A percentile compares a stretch with the other conserved stretches of the same genome.
These are phyloP conservation scores for Leptographium lundbergii DNA, from an alignment of 2,329 filamentous ascomycete genomes.

Conservation along the genomic window DNA sequence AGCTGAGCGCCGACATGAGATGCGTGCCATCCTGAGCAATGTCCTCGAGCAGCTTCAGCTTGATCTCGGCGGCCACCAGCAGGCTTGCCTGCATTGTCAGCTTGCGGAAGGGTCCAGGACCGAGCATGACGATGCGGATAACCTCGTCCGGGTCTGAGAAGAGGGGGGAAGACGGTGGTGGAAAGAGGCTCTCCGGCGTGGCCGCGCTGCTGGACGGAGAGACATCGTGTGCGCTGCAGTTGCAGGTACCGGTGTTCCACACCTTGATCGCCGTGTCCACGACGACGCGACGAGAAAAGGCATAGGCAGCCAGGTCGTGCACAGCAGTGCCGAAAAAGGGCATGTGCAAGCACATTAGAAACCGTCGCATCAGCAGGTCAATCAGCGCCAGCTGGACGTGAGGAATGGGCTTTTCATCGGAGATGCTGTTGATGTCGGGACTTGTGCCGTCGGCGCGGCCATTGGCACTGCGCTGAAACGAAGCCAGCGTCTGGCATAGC, in stretches of 20 bases:
- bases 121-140: slow-evolving; percentile 25
- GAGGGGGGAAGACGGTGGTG: neutral
- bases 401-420: neutral
- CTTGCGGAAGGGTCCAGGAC: slow-evolving; percentile 28
- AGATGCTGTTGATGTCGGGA: too few relatives aligned
- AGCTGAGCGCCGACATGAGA: neutral
- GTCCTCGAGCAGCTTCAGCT: slow-evolving; percentile 28
- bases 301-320: slow-evolving; percentile 31
- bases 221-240: slow-evolving; percentile 6
- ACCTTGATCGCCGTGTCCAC: slow-evolving; percentile 24
- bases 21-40: neutral
- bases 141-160: slow-evolving; percentile 16
- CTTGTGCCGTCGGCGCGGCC: neutral
- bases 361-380: slow-evolving; percentile 30
- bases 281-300: slow-evolving; percentile 38
- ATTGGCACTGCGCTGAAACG: slow-evolving; percentile 9
- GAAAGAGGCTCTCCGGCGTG: neutral
- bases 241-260: slow-evolving; percentile 12
- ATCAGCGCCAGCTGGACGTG: slow-evolving; percentile 27
- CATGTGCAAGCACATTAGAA: slow-evolving; percentile 40
- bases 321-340: slow-evolving; percentile 29
- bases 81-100: slow-evolving; percentile 25
- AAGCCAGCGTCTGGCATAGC: slow-evolving; percentile 17
- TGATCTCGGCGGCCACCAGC: slow-evolving; percentile 30
- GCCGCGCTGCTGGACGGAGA: slow-evolving; percentile 1